Base-by-base conservation (phyloP, 148 eudicot genomes). In the Talinum fruticosum region DNA sequence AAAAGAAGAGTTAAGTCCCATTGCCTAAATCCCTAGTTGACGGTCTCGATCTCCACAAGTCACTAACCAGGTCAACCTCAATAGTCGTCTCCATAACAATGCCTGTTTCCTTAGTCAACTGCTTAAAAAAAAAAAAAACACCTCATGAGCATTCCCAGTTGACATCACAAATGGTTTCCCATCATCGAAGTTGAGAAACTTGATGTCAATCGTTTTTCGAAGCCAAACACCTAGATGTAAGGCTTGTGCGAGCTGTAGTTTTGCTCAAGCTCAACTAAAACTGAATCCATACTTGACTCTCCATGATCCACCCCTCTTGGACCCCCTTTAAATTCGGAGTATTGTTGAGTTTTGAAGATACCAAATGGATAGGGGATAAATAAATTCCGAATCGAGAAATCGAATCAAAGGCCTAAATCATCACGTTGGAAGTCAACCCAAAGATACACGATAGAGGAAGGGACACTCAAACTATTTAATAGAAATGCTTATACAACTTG, bases 41-140 rank as follows among this genome's bases (percentile, higher is more conserved):
- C 5, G 99, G 98, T 74, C 99, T 77, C 6, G 95, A 88, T 78
- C 89, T 96, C 99, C 99, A 96, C 0, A n/a, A 53, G 1, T 89
- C 97, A 8, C 97, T 87, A 0, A 93, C 94, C 85, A 6, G 92
- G 79, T 79, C 92, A 91, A 15, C 86, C 82, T 95, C 99, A 74
- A 89, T 89, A 95, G 78, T 95, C 97, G 5, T 93, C 99, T 53
- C 99, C 99, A 4, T 78, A 6, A 76, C 97, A 91, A 64, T 36
- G 89, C 18, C 84, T 78, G 2, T 82, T 86, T 62, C 96, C 96
- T 15, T 70, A 69, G 13, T 87, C 91, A 82, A 92, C 96, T 23
- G 96, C 91, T 21, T 90, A n/a, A n/a, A n/a, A n/a, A n/a, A n/a
- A n/a, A 92, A 71, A 95, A 88, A 71, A 84, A 78, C 79, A 89